Evolutionary conservation across 1,139 yeast species (phyloP), one percentile per base, ranked within the genome.

Genomic region (Arxiozyma telluris): DNA sequence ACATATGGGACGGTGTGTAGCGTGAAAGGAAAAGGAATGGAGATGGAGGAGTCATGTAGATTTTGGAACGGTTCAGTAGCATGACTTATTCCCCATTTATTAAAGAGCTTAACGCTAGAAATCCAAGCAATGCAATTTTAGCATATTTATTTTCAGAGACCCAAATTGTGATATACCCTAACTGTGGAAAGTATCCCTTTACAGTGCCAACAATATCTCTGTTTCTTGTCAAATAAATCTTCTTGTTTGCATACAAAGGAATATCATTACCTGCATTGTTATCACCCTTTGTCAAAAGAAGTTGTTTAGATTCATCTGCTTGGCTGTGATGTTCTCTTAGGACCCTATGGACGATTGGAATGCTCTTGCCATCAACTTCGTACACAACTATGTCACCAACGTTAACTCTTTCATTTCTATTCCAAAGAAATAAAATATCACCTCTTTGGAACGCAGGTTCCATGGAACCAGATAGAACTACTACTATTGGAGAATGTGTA

Each of bases 391-490:
- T 78, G 65, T 93, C 98, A n/a, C 99, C 99, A 1, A 91, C 95
- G 51, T 79, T 75, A 44, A 83, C 83, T 44, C 71, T 71, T 22
- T 72, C 64, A 56, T 86, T 84, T 59, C 97, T 77, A 71, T 93
- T 93, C 96, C 96, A 90, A 55, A 93, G 76, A 65, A 93, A 84
- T 57, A 93, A 74, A 45, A 94, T 84, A 67, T 93, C 99, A 50
- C 99, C 99, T 71, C 98, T 81, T 71, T 93, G 98, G 77, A 94
- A 94, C 0, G 98, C 98, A 1, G 99, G 99, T 68, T 94, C 98
- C 99, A 93, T 93, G 1, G 98, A 93, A 6, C 98, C 99, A 1
- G 98, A 89, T 50, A 93, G 79, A 15, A 93, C 99, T 43, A 93
- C 98, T 44, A 94, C 98, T 44, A 93, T 83, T 20, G 99, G 99